Evolutionary conservation across 2,329 filamentous ascomycete species (phyloP).

Genomic region (Aspergillus phoenicis): DNA sequence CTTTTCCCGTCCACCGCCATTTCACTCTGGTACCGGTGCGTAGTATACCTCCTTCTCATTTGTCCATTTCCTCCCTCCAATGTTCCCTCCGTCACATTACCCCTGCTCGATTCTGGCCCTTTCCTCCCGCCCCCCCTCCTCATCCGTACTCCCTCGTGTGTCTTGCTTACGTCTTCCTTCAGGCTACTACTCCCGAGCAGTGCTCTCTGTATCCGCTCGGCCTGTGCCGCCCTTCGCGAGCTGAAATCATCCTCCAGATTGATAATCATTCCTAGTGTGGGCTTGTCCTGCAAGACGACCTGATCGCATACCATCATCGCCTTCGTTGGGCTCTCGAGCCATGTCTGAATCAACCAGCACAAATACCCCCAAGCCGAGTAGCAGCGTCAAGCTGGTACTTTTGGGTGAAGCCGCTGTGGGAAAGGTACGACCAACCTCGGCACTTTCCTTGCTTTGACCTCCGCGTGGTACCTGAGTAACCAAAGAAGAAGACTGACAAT

Average conservation of each 20-base stretch:
- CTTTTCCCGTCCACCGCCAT: constrained; percentile 24
- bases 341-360: constrained; percentile 74
- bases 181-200: constrained; percentile 25
- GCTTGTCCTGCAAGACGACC: constrained; percentile 34
- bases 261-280: constrained; percentile 24
- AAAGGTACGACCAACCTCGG: constrained; percentile 67
- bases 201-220: constrained; percentile 12
- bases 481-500: constrained; percentile 19
- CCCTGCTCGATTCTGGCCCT: constrained; percentile 17
- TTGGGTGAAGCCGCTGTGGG: constrained; percentile 96
- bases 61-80: constrained; percentile 11
- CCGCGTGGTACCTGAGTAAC: constrained; percentile 23
- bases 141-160: constrained; percentile 15
- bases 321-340: constrained; percentile 24
- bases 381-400: constrained; percentile 98
- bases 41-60: constrained; percentile 17
- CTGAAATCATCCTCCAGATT: constrained; percentile 31
- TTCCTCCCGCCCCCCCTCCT: constrained; percentile 6
- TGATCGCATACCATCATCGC: constrained; percentile 21
- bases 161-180: constrained; percentile 22
- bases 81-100: constrained; percentile 17
- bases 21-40: constrained; percentile 23
- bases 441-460: constrained; percentile 4
- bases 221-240: constrained; percentile 22
- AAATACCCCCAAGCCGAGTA: constrained; percentile 85